Evolutionary conservation across 1,139 yeast genomes (phyloP), one percentile per base, ranked within the genome.

Genomic region (Taiozyma sp.): DNA sequence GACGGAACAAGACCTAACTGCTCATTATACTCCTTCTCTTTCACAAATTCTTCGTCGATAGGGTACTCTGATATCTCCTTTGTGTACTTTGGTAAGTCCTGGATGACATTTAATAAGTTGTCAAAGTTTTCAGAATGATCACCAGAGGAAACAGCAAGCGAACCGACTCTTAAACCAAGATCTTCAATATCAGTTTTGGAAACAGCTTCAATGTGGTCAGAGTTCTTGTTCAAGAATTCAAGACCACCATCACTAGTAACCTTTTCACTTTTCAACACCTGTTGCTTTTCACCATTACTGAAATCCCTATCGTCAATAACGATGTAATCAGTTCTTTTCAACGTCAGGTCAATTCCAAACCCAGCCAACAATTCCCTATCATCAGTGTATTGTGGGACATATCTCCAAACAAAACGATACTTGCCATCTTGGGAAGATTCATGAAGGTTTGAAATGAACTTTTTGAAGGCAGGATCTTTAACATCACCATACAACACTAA

Each of bases 391-490:
- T 47, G 53, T 1, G 63, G 59, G 8, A 81, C 74, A 59, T 89
- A 85, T 58, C 97, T 76, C 86, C 96, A 81, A 3, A 84, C 78
- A 65, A 88, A 86, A 52, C 89, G 75, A 34, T 91, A 66, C 60
- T 88, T 87, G 0, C 89, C 95, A 1, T 71, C 66, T 9, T 70
- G 63, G 0, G 96, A 87, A 51, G 86, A 81, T 45, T 79, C 78
- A 54, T 74, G 76, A 51, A 93, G 69, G 52, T 81, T 78, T 27
- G 72, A 66, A 57, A 89, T 83, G 71, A 87, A 84, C 4, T 69
- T 70, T 13, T 71, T 70, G 61, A 90, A 87, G 6, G 71, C 67
- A 1, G 65, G 66, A 16, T 80, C 74, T 4, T 67, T 58, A 6
- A 80, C 71, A 56, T 79, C 81, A 8, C 83, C 84, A 52, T 87